Conservation (phyloP, 495 filamentous ascomycete genomes). For the Podospora fimiseda region DNA sequence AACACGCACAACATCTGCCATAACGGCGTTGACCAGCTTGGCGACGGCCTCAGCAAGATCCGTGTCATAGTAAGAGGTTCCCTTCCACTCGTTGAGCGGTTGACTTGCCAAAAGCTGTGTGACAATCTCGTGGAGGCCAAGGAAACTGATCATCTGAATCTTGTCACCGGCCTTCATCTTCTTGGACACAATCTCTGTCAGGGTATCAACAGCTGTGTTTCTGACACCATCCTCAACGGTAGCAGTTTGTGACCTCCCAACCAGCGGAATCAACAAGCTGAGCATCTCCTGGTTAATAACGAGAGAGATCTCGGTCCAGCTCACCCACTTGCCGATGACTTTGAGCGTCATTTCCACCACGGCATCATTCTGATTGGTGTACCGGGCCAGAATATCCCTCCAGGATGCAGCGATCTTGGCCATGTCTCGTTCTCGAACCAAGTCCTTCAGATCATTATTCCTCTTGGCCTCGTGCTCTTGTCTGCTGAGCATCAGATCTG, state of each 20-base stretch:
- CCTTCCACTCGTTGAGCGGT: slow-evolving; percentile 66
- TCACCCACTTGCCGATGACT: slow-evolving; percentile 88
- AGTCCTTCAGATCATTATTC: slow-evolving; percentile 80
- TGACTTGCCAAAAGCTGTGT: slow-evolving; percentile 74
- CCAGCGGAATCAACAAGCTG: slow-evolving; percentile 71
- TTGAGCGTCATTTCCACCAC: slow-evolving; percentile 83
- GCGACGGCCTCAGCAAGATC: slow-evolving; percentile 92
- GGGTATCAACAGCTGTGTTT: slow-evolving; percentile 82
- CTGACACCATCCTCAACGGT: slow-evolving; percentile 63
- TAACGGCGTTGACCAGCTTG: slow-evolving; percentile 87
- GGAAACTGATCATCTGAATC: slow-evolving; percentile 82
- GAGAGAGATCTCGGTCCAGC: slow-evolving; percentile 94
- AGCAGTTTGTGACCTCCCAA: slow-evolving; percentile 48
- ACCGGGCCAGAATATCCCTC: slow-evolving; percentile 82
- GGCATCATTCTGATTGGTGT: slow-evolving; percentile 63
- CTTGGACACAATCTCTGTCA: slow-evolving; percentile 93
- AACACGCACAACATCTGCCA: slow-evolving; percentile 76
- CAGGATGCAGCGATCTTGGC: slow-evolving; percentile 78
- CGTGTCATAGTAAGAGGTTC: slow-evolving; percentile 80
- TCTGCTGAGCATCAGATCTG: slow-evolving; percentile 77
- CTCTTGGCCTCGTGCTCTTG: slow-evolving; percentile 67
- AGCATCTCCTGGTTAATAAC: slow-evolving; percentile 85
- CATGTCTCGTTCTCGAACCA: slow-evolving; percentile 77
- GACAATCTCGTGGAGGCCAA: slow-evolving; percentile 78
- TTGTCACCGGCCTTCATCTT: slow-evolving; percentile 95